Evolutionary conservation across 169 alveolate species (phyloP), one percentile per base, ranked within the genome.

Genomic region (Plasmodium sp.): DNA sequence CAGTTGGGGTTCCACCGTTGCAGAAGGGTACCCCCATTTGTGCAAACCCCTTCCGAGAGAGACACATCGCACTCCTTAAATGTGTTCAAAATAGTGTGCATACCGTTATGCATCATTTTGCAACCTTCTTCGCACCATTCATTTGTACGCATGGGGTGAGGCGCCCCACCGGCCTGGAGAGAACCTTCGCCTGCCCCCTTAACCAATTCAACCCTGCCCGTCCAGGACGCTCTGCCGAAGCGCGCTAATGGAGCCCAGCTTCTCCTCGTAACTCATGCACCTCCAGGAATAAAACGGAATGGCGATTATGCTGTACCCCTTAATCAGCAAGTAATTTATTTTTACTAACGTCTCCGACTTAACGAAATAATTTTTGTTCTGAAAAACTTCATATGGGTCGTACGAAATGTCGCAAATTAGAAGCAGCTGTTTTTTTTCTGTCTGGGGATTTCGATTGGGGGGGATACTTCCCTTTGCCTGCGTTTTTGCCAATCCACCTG

Each of bases 251-350:
- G 77, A 36, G 22, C 43, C 36, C 27, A 33, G 1, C 74, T 90
- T 90, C 10, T 90, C 91, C 34, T 62, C 91, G 31, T 58, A 80
- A 90, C 34, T 62, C 94, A 90, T 67, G 45, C 91, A 80, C 31
- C 90, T 79, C 94, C 94, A 90, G 31, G 77, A 51, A 79, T 81
- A 90, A 90, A 90, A 90, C 33, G 94, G 94, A 41, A 90, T 90
- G 10, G 92, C 94, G 6, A 90, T 67, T 90, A 90, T 71, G 54
- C 34, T 51, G 48, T 90, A 90, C 0, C 94, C 94, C 58, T 79
- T 90, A 43, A 81, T 90, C 82, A 90, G 77, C 34, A 90, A 90
- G 72, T 80, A 90, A 90, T 90, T 90, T 80, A 90, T 90, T 90
- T 80, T 58, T 18, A 81, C 39, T 81, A 90, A 90, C 43, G 31